phyloP scores from a whole-genome alignment of 164 flowering plant genomes.

The Berberis thunbergii region DNA sequence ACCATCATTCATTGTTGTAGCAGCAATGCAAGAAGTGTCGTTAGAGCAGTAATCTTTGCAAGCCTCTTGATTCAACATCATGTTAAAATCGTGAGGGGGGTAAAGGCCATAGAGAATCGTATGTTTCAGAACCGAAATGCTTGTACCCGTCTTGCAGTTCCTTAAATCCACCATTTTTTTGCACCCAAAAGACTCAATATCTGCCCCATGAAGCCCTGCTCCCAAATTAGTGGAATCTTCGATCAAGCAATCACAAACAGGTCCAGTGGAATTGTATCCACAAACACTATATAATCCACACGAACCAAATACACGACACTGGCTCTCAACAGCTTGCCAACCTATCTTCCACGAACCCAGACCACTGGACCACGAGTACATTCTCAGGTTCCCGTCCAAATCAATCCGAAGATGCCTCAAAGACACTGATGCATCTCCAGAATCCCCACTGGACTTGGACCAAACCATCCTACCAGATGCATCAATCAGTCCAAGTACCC shows the following conservation, averaged over 20 bases:
- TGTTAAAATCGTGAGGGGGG: constrained; percentile 41
- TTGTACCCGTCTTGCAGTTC: constrained; percentile 28
- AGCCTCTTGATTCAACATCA: constrained; percentile 31
- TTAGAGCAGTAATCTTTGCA: constrained; percentile 35
- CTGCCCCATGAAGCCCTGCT: constrained; percentile 9
- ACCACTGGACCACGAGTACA: constrained; percentile 39
- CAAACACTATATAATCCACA: constrained; percentile 50
- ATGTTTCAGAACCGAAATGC: constrained; percentile 33
- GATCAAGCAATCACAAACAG: constrained; percentile 35
- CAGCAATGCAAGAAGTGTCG: constrained; percentile 38
- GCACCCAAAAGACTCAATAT: constrained; percentile 15
- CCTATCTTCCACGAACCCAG: constrained; percentile 31
- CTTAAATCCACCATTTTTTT: constrained; percentile 41
- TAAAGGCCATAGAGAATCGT: constrained; percentile 48
- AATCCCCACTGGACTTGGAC: constrained; percentile 35
- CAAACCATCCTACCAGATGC: constrained; percentile 21
- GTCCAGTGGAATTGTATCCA: constrained; percentile 30
- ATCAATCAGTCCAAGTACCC: constrained; percentile 32
- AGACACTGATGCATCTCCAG: constrained; percentile 27
- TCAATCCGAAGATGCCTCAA: constrained; percentile 43
- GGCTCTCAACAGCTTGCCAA: constrained; percentile 51
- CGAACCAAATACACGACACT: constrained; percentile 44
- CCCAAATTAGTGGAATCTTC: constrained; percentile 21
- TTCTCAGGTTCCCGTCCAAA: constrained; percentile 50
- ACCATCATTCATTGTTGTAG: constrained; percentile 45